A percentile compares a stretch with the other conserved stretches of the same genome.
phyloP scores from a whole-genome alignment of 2,329 filamentous ascomycete genomes.

The Trematosphaeria pertusa region DNA sequence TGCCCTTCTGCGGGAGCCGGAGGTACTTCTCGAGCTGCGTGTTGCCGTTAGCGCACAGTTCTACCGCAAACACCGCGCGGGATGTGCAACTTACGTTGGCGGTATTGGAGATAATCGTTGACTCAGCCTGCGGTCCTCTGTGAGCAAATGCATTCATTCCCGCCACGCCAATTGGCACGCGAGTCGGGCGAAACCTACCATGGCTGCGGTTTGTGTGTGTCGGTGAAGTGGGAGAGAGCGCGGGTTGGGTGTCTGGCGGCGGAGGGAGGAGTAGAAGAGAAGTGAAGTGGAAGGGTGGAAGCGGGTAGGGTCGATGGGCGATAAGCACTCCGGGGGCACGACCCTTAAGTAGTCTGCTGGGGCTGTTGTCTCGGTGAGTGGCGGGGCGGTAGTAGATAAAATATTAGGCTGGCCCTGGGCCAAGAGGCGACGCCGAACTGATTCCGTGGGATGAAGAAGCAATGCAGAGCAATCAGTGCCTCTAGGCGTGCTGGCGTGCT shows the following conservation, averaged over 20 bases:
- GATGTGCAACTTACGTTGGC: constrained; percentile 51
- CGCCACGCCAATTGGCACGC: constrained; percentile 8
- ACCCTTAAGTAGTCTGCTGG: constrained; percentile 26
- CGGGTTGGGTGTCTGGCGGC: constrained; percentile 9
- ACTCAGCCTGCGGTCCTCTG: constrained; percentile 40
- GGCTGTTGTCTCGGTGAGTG: constrained; percentile 38
- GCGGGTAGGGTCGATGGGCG: constrained; percentile 22
- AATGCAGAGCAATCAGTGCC: constrained; percentile 33
- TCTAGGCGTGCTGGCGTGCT: constrained; percentile 16
- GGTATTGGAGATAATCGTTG: constrained; percentile 56
- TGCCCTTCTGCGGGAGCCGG: constrained; percentile 85
- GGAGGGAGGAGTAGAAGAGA: constrained; percentile 11
- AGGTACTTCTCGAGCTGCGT: constrained; percentile 89
- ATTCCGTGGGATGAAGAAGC: constrained; percentile 49
- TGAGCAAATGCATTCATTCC: constrained; percentile 20
- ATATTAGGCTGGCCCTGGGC: constrained; percentile 37
- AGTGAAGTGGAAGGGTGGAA: constrained; percentile 24
- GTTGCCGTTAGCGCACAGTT: constrained; percentile 33
- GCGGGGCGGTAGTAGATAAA: constrained; percentile 36
- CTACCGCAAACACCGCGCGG: neutral
- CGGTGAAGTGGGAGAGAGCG: constrained; percentile 5
- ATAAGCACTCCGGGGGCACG: constrained; percentile 34
- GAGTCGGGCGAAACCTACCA: constrained; percentile 31
- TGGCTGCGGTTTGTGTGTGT: constrained; percentile 37
- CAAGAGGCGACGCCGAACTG: constrained; percentile 47